Base-by-base conservation (phyloP, 176 grass and related monocot species). In the Olyra latifolia region DNA sequence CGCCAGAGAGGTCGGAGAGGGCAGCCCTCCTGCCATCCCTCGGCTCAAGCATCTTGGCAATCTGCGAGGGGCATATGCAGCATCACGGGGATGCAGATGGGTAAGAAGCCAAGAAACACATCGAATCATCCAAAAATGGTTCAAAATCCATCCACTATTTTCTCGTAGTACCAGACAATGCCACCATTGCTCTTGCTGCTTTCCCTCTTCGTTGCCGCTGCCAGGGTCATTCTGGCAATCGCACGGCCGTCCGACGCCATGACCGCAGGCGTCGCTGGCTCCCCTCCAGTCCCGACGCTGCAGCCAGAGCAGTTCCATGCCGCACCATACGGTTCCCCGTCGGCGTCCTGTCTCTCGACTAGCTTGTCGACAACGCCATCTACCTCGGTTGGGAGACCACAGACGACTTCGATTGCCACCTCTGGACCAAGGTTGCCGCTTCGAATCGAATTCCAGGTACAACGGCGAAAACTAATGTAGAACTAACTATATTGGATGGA, bases 271-370 rank as follows among this genome's bases (percentile, higher is more conserved):
- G 16, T 22, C 4, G 42, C 35, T 4, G 39, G 0, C 48, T 7
- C 72, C 55, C 4, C 79, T 25, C 45, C 25, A 1, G 28, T 39
- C 47, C 80, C 86, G 57, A 88, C 80, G 73, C 86, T 62, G 50
- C 92, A 90, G 93, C 93, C 93, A 17, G 78, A 80, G 63, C 89
- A 92, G 66, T 95, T 95, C 85, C 93, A 95, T 89, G 91, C 82
- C 88, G 76, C 46, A 88, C 62, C 62, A 15, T 30, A 2, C 78
- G 1, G 0, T 97, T 97, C 80, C 88, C 91, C n/a, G 94, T 89
- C 2, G 94, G 88, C 0, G 0, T 93, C 76, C 80, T 91, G 5
- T 81, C 76, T 10, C 94, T 86, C 11, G 45, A 93, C 80, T 93
- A 82, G 84, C 88, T 97, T 19, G 69, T 39, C 44, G 35, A 48